These are phyloP conservation scores for Tetracladium maxilliforme DNA, from an alignment of 2,329 filamentous ascomycete species.

Conservation along the genomic window DNA sequence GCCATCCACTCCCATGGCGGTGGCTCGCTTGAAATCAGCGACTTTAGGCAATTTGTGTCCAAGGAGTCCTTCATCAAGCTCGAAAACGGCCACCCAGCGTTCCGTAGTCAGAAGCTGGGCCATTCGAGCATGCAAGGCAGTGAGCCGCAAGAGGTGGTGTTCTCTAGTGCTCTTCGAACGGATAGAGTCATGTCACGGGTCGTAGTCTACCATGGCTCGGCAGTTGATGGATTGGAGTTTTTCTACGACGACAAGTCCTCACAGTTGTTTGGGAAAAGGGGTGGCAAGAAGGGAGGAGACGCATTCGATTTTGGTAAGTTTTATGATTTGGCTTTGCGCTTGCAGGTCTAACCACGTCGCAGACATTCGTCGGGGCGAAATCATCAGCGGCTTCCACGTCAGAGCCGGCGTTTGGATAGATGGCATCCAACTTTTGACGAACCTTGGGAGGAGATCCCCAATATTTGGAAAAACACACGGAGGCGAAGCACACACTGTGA, in stretches of 20 bases:
- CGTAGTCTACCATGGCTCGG: conserved; percentile 61
- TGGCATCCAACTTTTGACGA: conserved; percentile 81
- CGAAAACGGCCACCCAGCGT: conserved; percentile 60
- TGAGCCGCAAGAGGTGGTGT: conserved; percentile 56
- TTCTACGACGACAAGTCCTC: conserved; percentile 75
- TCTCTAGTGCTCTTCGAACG: conserved; percentile 51
- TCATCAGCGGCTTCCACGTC: conserved; percentile 73
- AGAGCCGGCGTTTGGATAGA: conserved; percentile 74
- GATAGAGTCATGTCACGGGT: conserved; percentile 64
- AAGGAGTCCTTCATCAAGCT: conserved; percentile 64
- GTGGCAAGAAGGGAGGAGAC: conserved; percentile 54
- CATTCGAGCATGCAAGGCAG: conserved; percentile 56
- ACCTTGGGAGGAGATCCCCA: conserved; percentile 69
- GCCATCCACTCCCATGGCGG: conserved; percentile 65
- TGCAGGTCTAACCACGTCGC: conserved; percentile 1
- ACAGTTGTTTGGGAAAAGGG: conserved; percentile 75
- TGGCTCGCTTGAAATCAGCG: conserved; percentile 60
- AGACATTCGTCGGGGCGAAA: conserved; percentile 78
- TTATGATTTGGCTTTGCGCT: conserved; percentile 1
- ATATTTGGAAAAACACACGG: conserved; percentile 71
- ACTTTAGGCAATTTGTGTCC: conserved; percentile 53
- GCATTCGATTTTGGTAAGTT: conserved; percentile 63
- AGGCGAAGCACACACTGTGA: conserved; percentile 67
- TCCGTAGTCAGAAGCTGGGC: conserved; percentile 61
- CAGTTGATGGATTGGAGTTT: conserved; percentile 81